Percentiles rank a stretch among this genome's conserved stretches.
Conservation (phyloP, 2,329 filamentous ascomycete genomes). For the Tolypocladium inflatum region DNA sequence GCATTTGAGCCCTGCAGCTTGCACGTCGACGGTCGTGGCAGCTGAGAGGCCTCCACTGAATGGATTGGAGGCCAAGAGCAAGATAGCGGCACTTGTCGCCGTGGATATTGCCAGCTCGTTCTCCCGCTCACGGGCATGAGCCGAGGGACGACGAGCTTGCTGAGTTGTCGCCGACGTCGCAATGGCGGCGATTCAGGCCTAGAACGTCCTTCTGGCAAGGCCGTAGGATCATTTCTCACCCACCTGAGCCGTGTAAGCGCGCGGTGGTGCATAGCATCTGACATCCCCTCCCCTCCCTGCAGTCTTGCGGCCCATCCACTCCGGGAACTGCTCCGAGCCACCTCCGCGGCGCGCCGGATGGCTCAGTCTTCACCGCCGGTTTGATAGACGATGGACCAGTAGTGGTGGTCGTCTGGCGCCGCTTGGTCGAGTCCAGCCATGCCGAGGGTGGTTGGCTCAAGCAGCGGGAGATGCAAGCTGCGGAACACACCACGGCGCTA, state of each 20-base stretch:
- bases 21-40: not conserved
- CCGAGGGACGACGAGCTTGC: not conserved
- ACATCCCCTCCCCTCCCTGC: not conserved
- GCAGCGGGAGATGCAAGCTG: not conserved
- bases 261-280: not conserved
- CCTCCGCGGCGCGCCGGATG: not conserved
- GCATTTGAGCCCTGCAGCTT: not conserved
- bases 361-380: not conserved
- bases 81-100: not conserved
- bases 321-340: not conserved
- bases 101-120: not conserved
- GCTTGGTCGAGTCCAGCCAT: not conserved
- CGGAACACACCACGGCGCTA: not conserved
- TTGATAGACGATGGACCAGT: not conserved
- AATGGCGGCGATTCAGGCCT: not conserved
- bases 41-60: too few relatives aligned
- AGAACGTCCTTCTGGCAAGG: not conserved
- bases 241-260: not conserved
- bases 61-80: not conserved
- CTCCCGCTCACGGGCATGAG: not conserved
- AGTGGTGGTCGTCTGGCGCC: not conserved
- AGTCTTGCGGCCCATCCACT: not conserved
- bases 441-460: not conserved
- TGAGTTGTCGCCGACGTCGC: not conserved
- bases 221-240: not conserved